Conservation (phyloP, 75 land plant genomes). For the Ceratopteris richardii region DNA sequence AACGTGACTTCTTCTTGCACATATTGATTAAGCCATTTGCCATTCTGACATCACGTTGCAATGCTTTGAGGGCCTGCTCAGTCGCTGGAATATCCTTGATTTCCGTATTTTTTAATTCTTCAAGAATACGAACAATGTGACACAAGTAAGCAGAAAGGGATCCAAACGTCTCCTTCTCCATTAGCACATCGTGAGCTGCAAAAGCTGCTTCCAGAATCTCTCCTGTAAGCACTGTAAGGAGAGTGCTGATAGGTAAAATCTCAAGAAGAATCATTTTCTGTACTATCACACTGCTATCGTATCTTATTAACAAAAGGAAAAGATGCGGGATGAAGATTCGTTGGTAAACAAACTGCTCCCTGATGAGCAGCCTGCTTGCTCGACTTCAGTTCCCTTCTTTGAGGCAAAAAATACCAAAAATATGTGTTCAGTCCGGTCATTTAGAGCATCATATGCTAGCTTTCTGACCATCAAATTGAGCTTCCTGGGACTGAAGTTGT, state of each 20-base stretch:
- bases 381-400: no score
- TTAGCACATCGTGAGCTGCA: slow-evolving; percentile 52
- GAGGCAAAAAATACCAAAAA: no score
- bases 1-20: slow-evolving; percentile 33
- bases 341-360: no score
- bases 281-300: no score
- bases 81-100: slow-evolving; percentile 40
- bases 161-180: slow-evolving; percentile 51
- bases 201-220: slow-evolving; percentile 45
- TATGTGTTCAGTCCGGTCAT: no score
- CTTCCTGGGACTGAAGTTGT: no score
- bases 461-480: no score
- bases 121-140: slow-evolving; percentile 36
- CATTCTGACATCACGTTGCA: slow-evolving; percentile 35
- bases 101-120: slow-evolving; percentile 22
- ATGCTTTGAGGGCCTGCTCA: slow-evolving; percentile 29
- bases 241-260: slow-evolving; percentile 47
- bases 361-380: no score
- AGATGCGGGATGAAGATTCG: no score
- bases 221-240: slow-evolving; percentile 36
- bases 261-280: slow-evolving; percentile 22
- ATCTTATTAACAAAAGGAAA: no score
- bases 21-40: slow-evolving; percentile 31
- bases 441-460: no score
- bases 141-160: slow-evolving; percentile 31